Base-by-base conservation (phyloP, 1,284 basidiomycete species). In the Ceratobasidium sp. region DNA sequence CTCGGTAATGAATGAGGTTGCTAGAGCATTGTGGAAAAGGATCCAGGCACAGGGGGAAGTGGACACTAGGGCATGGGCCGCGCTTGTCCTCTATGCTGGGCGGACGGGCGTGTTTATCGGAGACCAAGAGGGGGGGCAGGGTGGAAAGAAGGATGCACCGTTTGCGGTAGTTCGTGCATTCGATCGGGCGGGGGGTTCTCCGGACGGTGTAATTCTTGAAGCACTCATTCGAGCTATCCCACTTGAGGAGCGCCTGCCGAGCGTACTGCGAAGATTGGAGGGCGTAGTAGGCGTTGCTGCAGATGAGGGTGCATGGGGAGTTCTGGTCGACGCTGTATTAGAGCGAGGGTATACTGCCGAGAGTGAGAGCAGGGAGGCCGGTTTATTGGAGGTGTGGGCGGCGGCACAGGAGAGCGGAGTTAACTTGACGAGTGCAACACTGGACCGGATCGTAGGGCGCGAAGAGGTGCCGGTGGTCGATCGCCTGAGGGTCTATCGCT, bases 331-430 rank as follows among this genome's bases (percentile, higher is more conserved):
- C 17, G 69, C 69, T n/a, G 31, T 36, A n/a, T 8, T 60, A 2
- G 57, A 60, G 19, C 57, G 57, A 19, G 36, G 36, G 36, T 41
- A 41, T 41, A 41, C 11, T 41, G 27, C 19, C 19, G 33, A 44
- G 31, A 17, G 29, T 27, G 22, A 57, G 29, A 31, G 22, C 27
- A 24, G 22, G 7, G 41, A 53, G 19, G 41, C 11, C 15, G 56
- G 57, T 14, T 33, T 72, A 9, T 56, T 47, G 31, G 57, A 57
- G 6, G 56, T 62, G 5, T 72, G 69, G 69, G 56, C 31, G 19
- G 69, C 69, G 1, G 69, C 69, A 19, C 41, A 45, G 17, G 56
- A 72, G 47, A 72, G 56, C 44, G 69, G 57, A 24, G 47, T 72
- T 5, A 72, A 36, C 22, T 36, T 72, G 8, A 50, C 69, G 57